Evolutionary conservation across 345 rosid species (phyloP), one percentile per base, ranked within the genome.

Genomic region (Reutealis trisperma): DNA sequence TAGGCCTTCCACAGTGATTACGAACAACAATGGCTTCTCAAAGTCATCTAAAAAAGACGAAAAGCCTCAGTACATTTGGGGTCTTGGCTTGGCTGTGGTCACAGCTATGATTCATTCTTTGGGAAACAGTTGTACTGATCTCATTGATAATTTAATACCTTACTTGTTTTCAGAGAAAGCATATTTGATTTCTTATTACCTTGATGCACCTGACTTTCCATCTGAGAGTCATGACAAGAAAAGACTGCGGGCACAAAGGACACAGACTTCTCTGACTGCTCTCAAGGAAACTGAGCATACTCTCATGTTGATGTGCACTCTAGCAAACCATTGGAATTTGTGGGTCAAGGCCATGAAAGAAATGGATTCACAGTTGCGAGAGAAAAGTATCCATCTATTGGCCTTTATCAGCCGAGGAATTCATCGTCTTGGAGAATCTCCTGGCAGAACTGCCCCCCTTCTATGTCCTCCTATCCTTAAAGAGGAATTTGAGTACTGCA

Each of bases 261-360:
- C 90, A 11, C 84, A 81, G 78, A 90, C 89, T 77, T 93, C 98
- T 77, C 84, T 95, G 68, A 70, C 83, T 71, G 81, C 84, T 78
- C 91, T 95, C 19, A 87, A 87, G 85, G 98, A 90, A 82, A 91
- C 96, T 4, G 97, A 93, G 89, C 89, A 95, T 69, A 88, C 97
- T 63, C 93, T 92, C 66, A 68, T 86, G 86, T 82, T 95, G 84
- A 90, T 92, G 90, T 95, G 98, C 79, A 83, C 73, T 55, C 81
- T 92, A 51, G 91, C 93, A 73, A 88, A 88, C 71, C 90, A 85
- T 13, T 85, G 92, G 93, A 87, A 83, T 70, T 86, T 90, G 61
- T 90, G 98, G 98, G 83, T 78, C 54, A 93, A 90, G 82, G 84
- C 88, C 30, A 90, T 86, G 89, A 88, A 90, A 87, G 94, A 92